These are phyloP conservation scores for Hymenoscyphus infarciens DNA, from an alignment of 2,329 filamentous ascomycete species.

Conservation along the genomic window DNA sequence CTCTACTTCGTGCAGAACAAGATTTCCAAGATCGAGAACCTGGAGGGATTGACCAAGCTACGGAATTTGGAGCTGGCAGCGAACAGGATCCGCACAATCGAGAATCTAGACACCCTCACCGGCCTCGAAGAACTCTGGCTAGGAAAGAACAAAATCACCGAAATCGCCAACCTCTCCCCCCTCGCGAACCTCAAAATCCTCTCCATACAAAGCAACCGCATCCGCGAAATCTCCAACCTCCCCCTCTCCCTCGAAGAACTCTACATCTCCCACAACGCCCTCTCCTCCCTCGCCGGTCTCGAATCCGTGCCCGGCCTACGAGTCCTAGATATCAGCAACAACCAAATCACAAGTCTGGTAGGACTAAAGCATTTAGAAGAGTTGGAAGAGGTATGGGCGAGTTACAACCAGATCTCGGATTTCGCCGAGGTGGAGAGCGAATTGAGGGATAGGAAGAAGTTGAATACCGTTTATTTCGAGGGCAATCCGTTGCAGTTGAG, in stretches of 20 bases:
- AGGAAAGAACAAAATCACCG: slow-evolving; percentile 93
- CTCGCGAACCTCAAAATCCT: slow-evolving; percentile 80
- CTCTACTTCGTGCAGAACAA: slow-evolving; percentile 95
- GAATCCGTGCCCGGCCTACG: slow-evolving; percentile 61
- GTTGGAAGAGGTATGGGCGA: slow-evolving; percentile 92
- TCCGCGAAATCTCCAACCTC: slow-evolving; percentile 73
- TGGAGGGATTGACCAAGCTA: slow-evolving; percentile 71
- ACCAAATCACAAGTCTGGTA: slow-evolving; percentile 71
- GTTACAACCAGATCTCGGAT: slow-evolving; percentile 76
- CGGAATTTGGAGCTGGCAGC: slow-evolving; percentile 87
- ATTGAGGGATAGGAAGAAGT: slow-evolving; percentile 70
- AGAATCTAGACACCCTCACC: slow-evolving; percentile 75
- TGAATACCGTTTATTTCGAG: slow-evolving; percentile 94
- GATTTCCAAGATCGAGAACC: slow-evolving; percentile 79
- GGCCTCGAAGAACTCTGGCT: slow-evolving; percentile 87
- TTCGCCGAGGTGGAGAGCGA: slow-evolving; percentile 80
- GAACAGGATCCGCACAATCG: slow-evolving; percentile 85
- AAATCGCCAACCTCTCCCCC: slow-evolving; percentile 71
- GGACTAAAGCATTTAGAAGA: slow-evolving; percentile 66
- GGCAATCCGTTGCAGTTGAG: slow-evolving; percentile 83
- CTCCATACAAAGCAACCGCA: slow-evolving; percentile 92
- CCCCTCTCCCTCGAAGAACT: slow-evolving; percentile 81
- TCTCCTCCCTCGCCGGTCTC: slow-evolving; percentile 73
- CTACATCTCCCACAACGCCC: slow-evolving; percentile 92
- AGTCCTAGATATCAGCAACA: slow-evolving; percentile 86